Percentiles rank a stretch among this genome's conserved stretches.
phyloP scores from a whole-genome alignment of 257 asterid genomes.

The Marsdenia floribunda region DNA sequence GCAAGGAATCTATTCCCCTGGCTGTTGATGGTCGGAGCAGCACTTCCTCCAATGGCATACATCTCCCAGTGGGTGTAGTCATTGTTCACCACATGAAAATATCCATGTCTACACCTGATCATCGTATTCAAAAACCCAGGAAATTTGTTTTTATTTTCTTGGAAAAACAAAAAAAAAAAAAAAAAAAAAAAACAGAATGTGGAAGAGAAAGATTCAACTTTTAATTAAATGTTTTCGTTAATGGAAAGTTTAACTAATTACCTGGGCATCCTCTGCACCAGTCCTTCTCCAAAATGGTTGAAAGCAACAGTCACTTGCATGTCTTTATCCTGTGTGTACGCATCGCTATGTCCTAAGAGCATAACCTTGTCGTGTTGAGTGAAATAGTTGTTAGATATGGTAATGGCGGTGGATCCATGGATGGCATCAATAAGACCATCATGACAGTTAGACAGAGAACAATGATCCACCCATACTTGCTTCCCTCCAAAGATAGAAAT shows the following conservation, averaged over 20 bases:
- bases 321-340: constrained; percentile 38
- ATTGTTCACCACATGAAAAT: constrained; percentile 82
- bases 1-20: constrained; percentile 89
- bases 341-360: constrained; percentile 73
- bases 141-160: too few species aligned
- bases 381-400: constrained; percentile 65
- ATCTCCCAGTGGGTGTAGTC: constrained; percentile 89
- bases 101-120: constrained; percentile 86
- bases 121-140: background rate
- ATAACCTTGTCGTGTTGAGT: constrained; percentile 84
- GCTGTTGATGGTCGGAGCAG: constrained; percentile 73
- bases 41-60: constrained; percentile 94
- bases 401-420: constrained; percentile 71
- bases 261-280: constrained; percentile 94
- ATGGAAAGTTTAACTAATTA: background rate
- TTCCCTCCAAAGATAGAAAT: constrained; percentile 46
- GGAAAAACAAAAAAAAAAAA: too few species aligned
- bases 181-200: too few species aligned
- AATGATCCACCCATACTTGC: constrained; percentile 70
- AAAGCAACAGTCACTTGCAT: constrained; percentile 84
- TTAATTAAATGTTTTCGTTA: background rate
- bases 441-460: constrained; percentile 61
- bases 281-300: constrained; percentile 84
- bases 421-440: constrained; percentile 78
- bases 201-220: too few species aligned